These are phyloP conservation scores for Globisporangium cylindrosporum DNA, from an alignment of 352 stramenopile genomes.

Conservation along the genomic window DNA sequence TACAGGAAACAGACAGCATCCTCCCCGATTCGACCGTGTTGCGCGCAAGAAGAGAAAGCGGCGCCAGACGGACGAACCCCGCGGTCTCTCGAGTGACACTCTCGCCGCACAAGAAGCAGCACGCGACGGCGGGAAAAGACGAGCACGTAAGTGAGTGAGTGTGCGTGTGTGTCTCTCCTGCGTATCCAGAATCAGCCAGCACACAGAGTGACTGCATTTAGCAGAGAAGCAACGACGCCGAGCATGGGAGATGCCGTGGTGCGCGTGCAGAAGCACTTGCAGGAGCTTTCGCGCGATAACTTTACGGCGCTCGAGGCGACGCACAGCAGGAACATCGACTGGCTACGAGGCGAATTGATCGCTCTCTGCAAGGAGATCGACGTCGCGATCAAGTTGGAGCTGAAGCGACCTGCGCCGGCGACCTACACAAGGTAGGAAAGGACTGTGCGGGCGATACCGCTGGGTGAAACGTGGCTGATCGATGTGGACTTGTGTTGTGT, in stretches of 20 bases:
- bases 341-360: constrained; percentile 51
- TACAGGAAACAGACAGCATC: background rate
- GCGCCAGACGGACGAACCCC: background rate
- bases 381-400: constrained; percentile 40
- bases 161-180: background rate
- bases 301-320: constrained; percentile 43
- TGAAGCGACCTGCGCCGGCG: constrained; percentile 18
- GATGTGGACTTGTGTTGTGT: background rate
- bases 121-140: background rate
- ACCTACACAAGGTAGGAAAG: constrained; percentile 19
- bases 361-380: constrained; percentile 51
- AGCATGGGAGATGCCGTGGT: constrained; percentile 66
- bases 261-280: constrained; percentile 54
- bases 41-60: background rate
- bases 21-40: background rate
- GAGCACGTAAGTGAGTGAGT: background rate
- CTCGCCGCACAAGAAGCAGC: background rate
- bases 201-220: background rate
- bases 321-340: constrained; percentile 40
- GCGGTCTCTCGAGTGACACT: background rate
- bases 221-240: background rate
- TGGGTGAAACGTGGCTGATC: background rate
- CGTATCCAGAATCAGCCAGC: constrained; percentile 17
- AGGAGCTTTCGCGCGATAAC: constrained; percentile 49
- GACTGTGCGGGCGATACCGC: background rate